A percentile compares a stretch with the other conserved stretches of the same genome.
Evolutionary conservation across 257 asterid species (phyloP).

Genomic region (Solanum pennellii): DNA sequence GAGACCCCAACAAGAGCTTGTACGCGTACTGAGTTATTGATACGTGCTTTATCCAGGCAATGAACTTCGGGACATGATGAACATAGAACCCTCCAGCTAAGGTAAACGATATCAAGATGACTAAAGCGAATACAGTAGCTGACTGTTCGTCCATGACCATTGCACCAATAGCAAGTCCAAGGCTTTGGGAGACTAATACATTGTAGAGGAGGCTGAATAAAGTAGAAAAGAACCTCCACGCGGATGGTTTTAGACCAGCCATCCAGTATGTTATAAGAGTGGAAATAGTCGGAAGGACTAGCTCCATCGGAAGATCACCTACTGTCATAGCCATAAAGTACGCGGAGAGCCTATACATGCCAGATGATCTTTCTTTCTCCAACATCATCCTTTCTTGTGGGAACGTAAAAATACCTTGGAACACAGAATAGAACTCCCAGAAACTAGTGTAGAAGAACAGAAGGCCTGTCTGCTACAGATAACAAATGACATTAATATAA

Average conservation of each 20-base stretch:
- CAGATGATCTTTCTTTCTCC: conserved; percentile 62
- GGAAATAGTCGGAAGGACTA: conserved; percentile 60
- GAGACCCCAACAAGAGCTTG: conserved; percentile 48
- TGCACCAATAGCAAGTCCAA: conserved; percentile 79
- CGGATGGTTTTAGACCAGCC: conserved; percentile 50
- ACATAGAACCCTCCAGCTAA: conserved; percentile 66
- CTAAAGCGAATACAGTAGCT: conserved; percentile 46
- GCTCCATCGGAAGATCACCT: conserved; percentile 73
- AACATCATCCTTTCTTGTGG: conserved; percentile 64
- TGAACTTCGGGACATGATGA: conserved; percentile 46
- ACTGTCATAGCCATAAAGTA: conserved; percentile 67
- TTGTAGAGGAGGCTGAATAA: conserved; percentile 29
- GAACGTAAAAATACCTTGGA: conserved; percentile 68
- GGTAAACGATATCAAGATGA: conserved; percentile 40
- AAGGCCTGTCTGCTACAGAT: conserved; percentile 44
- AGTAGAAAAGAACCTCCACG: conserved; percentile 28
- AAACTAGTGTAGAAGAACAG: conserved; percentile 49
- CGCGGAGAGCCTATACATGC: conserved; percentile 75
- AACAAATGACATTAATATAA: background rate
- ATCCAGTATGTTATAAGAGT: conserved; percentile 56
- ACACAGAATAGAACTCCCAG: conserved; percentile 77
- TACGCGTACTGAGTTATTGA: conserved; percentile 53
- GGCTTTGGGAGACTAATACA: conserved; percentile 53
- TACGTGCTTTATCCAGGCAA: conserved; percentile 52
- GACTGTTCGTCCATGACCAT: conserved; percentile 44